These are phyloP conservation scores for Microbotryum silenes-acaulis DNA, from an alignment of 1,284 basidiomycete species.

Conservation along the genomic window DNA sequence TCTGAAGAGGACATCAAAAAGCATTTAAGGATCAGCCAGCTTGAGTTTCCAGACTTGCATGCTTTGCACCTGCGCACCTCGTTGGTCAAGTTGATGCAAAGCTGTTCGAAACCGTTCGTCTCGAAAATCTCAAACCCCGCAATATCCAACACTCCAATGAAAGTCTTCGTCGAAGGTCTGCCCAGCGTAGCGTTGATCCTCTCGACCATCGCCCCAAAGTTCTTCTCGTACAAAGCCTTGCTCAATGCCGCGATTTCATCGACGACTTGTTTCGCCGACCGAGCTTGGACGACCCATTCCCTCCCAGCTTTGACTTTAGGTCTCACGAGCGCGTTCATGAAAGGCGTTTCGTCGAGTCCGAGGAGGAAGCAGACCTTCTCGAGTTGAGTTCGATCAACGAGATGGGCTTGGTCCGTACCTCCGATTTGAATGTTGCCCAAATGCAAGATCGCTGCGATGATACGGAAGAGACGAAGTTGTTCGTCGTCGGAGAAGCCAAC, in stretches of 20 bases:
- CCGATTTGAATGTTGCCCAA: constrained; percentile 82
- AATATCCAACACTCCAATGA: constrained; percentile 98
- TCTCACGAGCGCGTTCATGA: constrained; percentile 75
- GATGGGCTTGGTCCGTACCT: constrained; percentile 71
- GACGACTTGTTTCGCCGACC: constrained; percentile 82
- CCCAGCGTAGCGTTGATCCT: constrained; percentile 91
- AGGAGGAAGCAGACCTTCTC: constrained; percentile 91
- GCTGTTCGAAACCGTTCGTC: constrained; percentile 74
- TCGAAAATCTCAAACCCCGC: constrained; percentile 92
- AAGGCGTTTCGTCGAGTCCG: constrained; percentile 74
- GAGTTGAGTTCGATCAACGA: constrained; percentile 44
- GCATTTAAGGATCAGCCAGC: no score
- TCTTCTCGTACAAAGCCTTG: constrained; percentile 97
- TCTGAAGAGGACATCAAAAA: constrained; percentile 39
- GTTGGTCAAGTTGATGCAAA: constrained; percentile 99
- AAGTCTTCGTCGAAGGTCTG: constrained; percentile 83
- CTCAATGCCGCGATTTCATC: constrained; percentile 89
- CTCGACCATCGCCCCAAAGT: constrained; percentile 87
- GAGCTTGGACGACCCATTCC: constrained; percentile 92
- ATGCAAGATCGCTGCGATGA: constrained; percentile 87
- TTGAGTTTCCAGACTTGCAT: no score
- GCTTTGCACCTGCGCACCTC: constrained; percentile 44
- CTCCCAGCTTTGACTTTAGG: constrained; percentile 88
- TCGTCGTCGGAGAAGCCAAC: constrained; percentile 80
- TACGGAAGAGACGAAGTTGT: constrained; percentile 87